A percentile compares a stretch with the other conserved stretches of the same genome.
phyloP scores from a whole-genome alignment of 176 grass and related monocot genomes.

The Chloris gayana region DNA sequence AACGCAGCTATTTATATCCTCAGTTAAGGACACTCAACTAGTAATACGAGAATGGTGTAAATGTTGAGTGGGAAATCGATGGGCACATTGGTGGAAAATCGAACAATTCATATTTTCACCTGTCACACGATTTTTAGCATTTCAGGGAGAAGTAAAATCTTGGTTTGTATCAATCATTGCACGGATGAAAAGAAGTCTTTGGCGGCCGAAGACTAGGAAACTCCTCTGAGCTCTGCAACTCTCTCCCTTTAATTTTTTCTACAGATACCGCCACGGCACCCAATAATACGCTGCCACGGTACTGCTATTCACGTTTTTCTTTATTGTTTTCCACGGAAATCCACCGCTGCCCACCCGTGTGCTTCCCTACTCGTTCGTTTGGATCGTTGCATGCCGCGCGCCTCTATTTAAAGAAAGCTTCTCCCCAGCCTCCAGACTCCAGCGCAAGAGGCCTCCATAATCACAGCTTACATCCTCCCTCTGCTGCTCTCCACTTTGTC shows the following conservation, averaged over 20 bases:
- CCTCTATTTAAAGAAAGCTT: conserved; percentile 45
- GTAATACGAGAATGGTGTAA: background rate
- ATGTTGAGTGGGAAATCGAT: background rate
- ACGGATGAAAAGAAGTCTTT: conserved; percentile 24
- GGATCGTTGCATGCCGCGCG: background rate
- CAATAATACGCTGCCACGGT: conserved; percentile 23
- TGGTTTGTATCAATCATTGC: conserved; percentile 31
- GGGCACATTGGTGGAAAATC: too few relatives aligned
- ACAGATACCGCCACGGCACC: background rate
- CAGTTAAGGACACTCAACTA: background rate
- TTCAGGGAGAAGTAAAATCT: background rate
- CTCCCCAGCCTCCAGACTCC: background rate
- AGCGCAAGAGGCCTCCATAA: background rate
- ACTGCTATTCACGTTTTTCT: conserved; percentile 28
- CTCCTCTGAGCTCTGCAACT: background rate
- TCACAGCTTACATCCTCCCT: background rate
- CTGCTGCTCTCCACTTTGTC: background rate
- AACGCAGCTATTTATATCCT: too few relatives aligned
- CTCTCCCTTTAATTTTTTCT: background rate
- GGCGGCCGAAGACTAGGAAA: conserved; percentile 38
- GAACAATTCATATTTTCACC: too few relatives aligned
- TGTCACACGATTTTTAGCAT: too few relatives aligned
- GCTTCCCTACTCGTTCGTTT: background rate
- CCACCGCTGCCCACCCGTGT: background rate
- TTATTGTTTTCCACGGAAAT: conserved; percentile 6